These are phyloP conservation scores for Pilaira anomala DNA, from an alignment of 192 early-diverging fungal genomes.

Conservation along the genomic window DNA sequence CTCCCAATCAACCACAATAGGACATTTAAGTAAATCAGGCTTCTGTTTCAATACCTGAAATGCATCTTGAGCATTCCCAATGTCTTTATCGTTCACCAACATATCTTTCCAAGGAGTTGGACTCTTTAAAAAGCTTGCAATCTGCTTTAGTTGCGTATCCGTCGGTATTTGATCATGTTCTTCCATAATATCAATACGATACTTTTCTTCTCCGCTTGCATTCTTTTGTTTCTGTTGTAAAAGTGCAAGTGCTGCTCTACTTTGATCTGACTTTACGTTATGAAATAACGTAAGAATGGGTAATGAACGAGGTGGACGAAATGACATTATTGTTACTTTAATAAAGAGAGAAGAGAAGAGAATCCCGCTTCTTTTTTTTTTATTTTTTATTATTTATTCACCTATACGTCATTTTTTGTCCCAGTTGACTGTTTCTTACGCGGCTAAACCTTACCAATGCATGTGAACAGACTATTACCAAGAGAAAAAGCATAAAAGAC, in stretches of 20 bases:
- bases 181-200: conserved; percentile 29
- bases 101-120: conserved; percentile 18
- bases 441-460: too few species aligned
- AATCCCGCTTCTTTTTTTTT: too few species aligned
- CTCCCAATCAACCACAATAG: conserved; percentile 40
- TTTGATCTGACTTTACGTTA: conserved; percentile 20
- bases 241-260: conserved; percentile 12
- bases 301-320: conserved; percentile 22
- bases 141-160: conserved; percentile 19
- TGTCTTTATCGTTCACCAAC: conserved; percentile 12
- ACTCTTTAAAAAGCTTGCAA: conserved; percentile 20
- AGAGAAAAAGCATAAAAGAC: too few species aligned
- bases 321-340: conserved; percentile 24
- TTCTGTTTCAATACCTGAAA: conserved; percentile 13
- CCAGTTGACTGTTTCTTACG: too few species aligned
- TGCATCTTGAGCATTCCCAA: conserved; percentile 3
- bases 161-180: conserved; percentile 19
- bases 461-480: too few species aligned
- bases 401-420: too few species aligned
- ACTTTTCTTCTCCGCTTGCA: conserved; percentile 8
- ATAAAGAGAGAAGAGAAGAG: background rate
- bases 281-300: conserved; percentile 38
- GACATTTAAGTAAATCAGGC: conserved; percentile 21
- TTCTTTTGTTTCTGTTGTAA: conserved; percentile 14
- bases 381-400: too few species aligned